Evolutionary conservation across 2,329 filamentous ascomycete genomes (phyloP).

Genomic region (Ophiostoma sp.): DNA sequence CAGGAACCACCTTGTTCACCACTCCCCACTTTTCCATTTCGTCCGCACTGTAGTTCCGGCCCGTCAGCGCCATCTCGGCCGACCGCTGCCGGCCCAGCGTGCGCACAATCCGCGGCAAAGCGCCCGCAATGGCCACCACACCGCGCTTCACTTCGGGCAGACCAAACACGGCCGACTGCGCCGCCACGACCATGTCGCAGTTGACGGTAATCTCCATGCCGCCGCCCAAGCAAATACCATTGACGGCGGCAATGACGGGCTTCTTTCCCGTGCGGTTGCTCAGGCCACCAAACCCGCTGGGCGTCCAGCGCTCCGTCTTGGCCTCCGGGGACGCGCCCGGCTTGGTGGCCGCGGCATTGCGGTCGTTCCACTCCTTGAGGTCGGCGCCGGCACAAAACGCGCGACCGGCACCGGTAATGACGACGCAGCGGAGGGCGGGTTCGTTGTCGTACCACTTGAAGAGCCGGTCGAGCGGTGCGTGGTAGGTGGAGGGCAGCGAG

Average conservation of each 20-base stretch:
- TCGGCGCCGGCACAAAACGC: conserved; percentile 71
- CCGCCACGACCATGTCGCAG: conserved; percentile 69
- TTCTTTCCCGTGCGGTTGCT: conserved; percentile 69
- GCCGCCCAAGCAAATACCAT: conserved; percentile 72
- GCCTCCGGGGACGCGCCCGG: conserved; percentile 16
- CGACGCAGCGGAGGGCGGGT: conserved; percentile 59
- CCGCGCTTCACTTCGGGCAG: conserved; percentile 72
- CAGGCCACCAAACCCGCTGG: conserved; percentile 64
- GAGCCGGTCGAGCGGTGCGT: conserved; percentile 50
- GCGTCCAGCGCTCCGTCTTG: conserved; percentile 34
- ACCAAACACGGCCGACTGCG: conserved; percentile 59
- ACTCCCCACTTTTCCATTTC: conserved; percentile 67
- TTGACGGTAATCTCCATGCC: conserved; percentile 77
- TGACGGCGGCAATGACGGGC: conserved; percentile 74
- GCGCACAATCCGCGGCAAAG: conserved; percentile 64
- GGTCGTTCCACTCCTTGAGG: conserved; percentile 62
- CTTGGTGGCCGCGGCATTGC: conserved; percentile 30
- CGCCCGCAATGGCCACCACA: conserved; percentile 70
- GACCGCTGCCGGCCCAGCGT: conserved; percentile 69
- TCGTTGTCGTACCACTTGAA: conserved; percentile 62
- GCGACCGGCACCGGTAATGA: conserved; percentile 63
- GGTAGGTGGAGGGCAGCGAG: conserved; percentile 51
- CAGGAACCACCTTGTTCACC: conserved; percentile 63
- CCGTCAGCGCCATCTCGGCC: conserved; percentile 69
- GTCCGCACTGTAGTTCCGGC: conserved; percentile 57